Percentiles rank a stretch among this genome's conserved stretches.
Conservation (phyloP, 129 eudicot genomes). For the Pittosporum tobira region DNA sequence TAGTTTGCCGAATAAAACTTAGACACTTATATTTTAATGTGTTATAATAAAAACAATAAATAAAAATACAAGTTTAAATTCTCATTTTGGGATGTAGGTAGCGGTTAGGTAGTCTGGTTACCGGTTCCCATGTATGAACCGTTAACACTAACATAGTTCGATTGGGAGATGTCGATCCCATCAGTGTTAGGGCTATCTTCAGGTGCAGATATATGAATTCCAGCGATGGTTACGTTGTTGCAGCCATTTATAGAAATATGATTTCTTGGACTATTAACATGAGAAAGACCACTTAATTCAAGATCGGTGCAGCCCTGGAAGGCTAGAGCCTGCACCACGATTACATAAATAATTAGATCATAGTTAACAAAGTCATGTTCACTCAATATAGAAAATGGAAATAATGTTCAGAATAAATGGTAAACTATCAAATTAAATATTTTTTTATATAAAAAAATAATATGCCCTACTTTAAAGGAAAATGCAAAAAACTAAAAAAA, state of each 20-base stretch:
- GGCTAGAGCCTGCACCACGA: conserved; percentile 1
- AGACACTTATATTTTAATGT: too few species aligned
- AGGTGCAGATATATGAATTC: conserved; percentile 29
- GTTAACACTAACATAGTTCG: conserved; percentile 26
- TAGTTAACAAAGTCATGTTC: too few species aligned
- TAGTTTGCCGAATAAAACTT: too few species aligned
- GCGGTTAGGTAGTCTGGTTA: neutral
- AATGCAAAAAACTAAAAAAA: too few species aligned
- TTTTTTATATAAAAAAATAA: neutral
- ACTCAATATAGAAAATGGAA: neutral
- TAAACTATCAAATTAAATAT: neutral
- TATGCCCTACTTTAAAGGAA: too few species aligned
- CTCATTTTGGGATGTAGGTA: too few species aligned
- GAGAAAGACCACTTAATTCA: neutral
- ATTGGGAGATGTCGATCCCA: conserved; percentile 35
- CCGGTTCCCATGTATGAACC: conserved; percentile 29
- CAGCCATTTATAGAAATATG: conserved; percentile 27
- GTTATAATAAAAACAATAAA: too few species aligned
- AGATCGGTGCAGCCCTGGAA: neutral
- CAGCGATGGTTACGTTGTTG: conserved; percentile 14
- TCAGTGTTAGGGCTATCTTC: conserved; percentile 43
- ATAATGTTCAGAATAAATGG: neutral
- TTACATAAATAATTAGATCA: too few species aligned
- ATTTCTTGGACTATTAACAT: conserved; percentile 27
- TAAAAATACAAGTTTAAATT: too few species aligned